Percentiles rank a stretch among this genome's conserved stretches.
phyloP scores from a whole-genome alignment of 768 basidiomycete genomes.

The Suillus discolor region DNA sequence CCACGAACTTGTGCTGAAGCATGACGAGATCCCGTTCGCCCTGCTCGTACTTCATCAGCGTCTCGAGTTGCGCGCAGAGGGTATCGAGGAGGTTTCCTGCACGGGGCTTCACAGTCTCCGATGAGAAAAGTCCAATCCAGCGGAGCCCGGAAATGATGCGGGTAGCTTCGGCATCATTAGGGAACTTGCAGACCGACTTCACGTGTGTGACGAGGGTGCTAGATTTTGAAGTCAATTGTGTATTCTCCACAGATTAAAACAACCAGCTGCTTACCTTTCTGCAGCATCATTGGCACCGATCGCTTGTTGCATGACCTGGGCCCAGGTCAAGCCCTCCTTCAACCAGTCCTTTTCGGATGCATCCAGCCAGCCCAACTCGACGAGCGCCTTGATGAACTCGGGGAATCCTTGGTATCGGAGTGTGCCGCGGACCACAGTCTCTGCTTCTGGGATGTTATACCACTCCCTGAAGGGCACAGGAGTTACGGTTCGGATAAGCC shows the following conservation, averaged over 20 bases:
- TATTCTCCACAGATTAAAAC: constrained; percentile 9
- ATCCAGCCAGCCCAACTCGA: constrained; percentile 86
- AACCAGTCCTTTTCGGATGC: constrained; percentile 79
- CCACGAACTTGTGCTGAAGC: constrained; percentile 97
- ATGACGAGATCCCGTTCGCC: constrained; percentile 96
- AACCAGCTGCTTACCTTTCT: constrained; percentile 56
- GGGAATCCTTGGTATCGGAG: constrained; percentile 97
- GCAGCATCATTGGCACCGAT: constrained; percentile 65
- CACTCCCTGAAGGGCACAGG: constrained; percentile 86
- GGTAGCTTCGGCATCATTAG: constrained; percentile 63
- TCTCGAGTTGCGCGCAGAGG: constrained; percentile 88
- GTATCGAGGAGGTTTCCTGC: constrained; percentile 88
- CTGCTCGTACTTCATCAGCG: constrained; percentile 86
- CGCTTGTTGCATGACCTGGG: constrained; percentile 76
- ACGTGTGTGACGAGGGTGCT: constrained; percentile 78
- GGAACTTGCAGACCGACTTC: constrained; percentile 72
- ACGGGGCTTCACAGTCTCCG: constrained; percentile 59
- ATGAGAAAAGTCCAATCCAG: constrained; percentile 93
- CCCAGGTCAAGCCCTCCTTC: constrained; percentile 75
- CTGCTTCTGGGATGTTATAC: constrained; percentile 92
- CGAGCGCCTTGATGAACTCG: constrained; percentile 86
- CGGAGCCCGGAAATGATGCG: constrained; percentile 88
- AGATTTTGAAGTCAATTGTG: constrained; percentile 10
- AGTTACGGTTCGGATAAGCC: constrained; percentile 96
- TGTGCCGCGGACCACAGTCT: constrained; percentile 91